Evolutionary conservation across 371 early-diverging fungal genomes (phyloP), one percentile per base, ranked within the genome.

Genomic region (Batkoa obscura): DNA sequence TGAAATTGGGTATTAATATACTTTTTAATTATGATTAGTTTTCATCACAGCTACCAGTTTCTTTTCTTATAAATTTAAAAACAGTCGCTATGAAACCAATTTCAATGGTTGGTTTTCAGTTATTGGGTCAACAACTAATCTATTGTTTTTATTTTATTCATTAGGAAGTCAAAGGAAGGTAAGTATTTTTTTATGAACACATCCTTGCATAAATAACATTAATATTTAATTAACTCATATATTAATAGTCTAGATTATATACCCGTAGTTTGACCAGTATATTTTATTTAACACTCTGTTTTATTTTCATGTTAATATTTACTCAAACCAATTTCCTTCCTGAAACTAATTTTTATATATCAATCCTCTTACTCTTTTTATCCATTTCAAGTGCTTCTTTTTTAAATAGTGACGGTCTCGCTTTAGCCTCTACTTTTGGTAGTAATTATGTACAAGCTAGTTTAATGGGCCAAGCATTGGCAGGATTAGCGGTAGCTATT

Each of bases 31-130:
- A 17, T 45, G 31, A 32, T 50, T 52, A 81, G 78, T 82, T 32
- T 84, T 85, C 57, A 87, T 86, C 58, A 84, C 80, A 34, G 83
- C 85, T 1, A 74, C 78, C 4, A 81, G 77, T 51, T 87, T 75
- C 65, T 86, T 83, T 67, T 70, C 67, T 10, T 68, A 65, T 41
- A 70, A 74, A 48, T 84, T 86, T 61, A 62, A 66, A 36, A 77
- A 71, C 32, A 73, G 80, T 9, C 55, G 65, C 0, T 82, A 75
- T 47, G 75, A 71, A 41, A 65, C 74, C 49, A 78, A 71, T 17
- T 87, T 86, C 62, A 80, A 81, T 60, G 84, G 81, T 68, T 86
- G 78, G 66, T 87, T 86, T 60, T 78, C 83, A 1, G 71, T 76
- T 13, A 73, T 65, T 33, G 82, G 72, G 55, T 82, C 78, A 62